Conservation (phyloP, 225 moss, liverwort and hornwort species). For the Marchantia paleacea region DNA sequence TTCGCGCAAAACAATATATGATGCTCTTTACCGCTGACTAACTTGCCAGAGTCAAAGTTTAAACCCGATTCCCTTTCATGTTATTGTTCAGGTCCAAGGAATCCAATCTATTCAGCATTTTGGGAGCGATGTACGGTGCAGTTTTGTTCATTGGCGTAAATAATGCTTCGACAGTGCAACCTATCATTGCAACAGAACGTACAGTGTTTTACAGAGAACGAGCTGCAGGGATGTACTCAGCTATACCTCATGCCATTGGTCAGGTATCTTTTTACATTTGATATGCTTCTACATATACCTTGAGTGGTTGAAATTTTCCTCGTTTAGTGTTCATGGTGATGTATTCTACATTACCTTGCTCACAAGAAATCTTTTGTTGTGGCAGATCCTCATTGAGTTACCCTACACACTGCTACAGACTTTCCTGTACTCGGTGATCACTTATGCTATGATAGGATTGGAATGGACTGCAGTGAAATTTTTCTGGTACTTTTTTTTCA, state of each 20-base stretch:
- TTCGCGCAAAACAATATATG: not conserved
- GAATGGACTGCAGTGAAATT: slow-evolving; percentile 33
- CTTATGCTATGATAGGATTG: slow-evolving; percentile 33
- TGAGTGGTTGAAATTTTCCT: not conserved
- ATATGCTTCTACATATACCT: not conserved
- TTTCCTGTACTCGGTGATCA: slow-evolving; percentile 17
- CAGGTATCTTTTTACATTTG: slow-evolving; percentile 25
- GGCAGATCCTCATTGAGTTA: slow-evolving; percentile 32
- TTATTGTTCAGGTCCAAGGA: slow-evolving; percentile 23
- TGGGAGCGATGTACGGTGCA: slow-evolving; percentile 45
- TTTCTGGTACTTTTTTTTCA: slow-evolving; percentile 34
- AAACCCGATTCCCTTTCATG: not conserved
- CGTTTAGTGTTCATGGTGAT: not conserved
- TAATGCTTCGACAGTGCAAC: slow-evolving; percentile 39
- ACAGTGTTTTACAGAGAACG: slow-evolving; percentile 49
- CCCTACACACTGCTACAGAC: slow-evolving; percentile 32
- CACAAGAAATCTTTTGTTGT: not conserved
- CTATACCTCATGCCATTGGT: slow-evolving; percentile 37
- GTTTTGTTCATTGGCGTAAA: slow-evolving; percentile 43
- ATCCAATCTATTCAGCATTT: slow-evolving; percentile 18
- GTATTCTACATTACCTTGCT: not conserved
- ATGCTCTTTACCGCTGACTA: not conserved
- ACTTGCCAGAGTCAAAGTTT: not conserved
- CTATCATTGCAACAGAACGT: slow-evolving; percentile 38
- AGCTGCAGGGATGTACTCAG: slow-evolving; percentile 47